A percentile compares a stretch with the other conserved stretches of the same genome.
These are phyloP conservation scores for Phialocephala subalpina DNA, from an alignment of 2,329 filamentous ascomycete species.

Conservation along the genomic window DNA sequence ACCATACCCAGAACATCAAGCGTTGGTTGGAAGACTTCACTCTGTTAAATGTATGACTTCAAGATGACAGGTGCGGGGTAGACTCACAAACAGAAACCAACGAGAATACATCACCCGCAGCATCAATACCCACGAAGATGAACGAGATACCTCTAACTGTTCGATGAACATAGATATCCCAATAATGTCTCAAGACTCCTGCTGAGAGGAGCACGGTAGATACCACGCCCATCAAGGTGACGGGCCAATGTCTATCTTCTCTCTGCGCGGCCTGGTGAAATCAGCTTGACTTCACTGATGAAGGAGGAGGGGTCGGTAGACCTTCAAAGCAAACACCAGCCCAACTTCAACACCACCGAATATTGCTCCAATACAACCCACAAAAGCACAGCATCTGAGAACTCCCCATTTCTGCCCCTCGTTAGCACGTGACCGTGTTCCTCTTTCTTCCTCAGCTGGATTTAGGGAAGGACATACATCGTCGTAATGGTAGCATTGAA, in stretches of 20 bases:
- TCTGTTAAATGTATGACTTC: constrained; percentile 2
- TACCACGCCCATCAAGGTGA: constrained; percentile 71
- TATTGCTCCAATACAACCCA: constrained; percentile 58
- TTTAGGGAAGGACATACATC: constrained; percentile 47
- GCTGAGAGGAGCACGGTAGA: constrained; percentile 69
- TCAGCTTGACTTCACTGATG: not conserved
- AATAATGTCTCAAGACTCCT: constrained; percentile 73
- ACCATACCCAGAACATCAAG: constrained; percentile 69
- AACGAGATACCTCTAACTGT: constrained; percentile 77
- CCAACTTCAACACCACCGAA: constrained; percentile 67
- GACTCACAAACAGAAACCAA: constrained; percentile 63
- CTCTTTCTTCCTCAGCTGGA: no score
- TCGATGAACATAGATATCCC: constrained; percentile 71
- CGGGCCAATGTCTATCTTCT: constrained; percentile 62
- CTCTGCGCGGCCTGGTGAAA: constrained; percentile 46
- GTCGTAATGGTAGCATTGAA: constrained; percentile 49
- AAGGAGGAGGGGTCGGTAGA: constrained; percentile 28
- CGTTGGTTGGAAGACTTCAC: constrained; percentile 60
- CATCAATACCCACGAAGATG: constrained; percentile 75
- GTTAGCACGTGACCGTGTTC: not conserved
- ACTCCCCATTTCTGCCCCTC: constrained; percentile 58
- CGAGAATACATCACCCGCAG: constrained; percentile 72
- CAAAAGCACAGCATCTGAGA: constrained; percentile 54
- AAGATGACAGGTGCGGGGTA: not conserved
- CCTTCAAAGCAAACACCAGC: constrained; percentile 62